A percentile compares a stretch with the other conserved stretches of the same genome.
Evolutionary conservation across 2,329 filamentous ascomycete genomes (phyloP).

Genomic region (Chaetomiaceae sp.): DNA sequence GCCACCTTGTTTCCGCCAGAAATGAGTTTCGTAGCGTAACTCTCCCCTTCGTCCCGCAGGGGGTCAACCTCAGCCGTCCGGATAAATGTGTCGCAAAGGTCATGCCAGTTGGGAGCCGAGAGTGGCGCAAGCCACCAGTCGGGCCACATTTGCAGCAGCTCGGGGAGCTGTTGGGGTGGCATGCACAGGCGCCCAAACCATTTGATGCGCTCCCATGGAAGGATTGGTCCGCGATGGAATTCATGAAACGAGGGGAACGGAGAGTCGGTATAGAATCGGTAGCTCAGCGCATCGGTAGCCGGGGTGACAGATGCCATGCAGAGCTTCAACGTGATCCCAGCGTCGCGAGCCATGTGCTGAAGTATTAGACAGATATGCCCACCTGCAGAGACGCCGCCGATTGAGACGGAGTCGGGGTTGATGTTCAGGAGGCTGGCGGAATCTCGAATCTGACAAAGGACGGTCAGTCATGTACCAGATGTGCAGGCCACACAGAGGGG

Average conservation of each 20-base stretch:
- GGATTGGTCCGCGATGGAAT: conserved; percentile 31
- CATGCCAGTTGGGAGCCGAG: conserved; percentile 30
- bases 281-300: conserved; percentile 26
- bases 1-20: conserved; percentile 34
- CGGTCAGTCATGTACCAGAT: not conserved
- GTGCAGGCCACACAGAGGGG: too few species aligned
- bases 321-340: conserved; percentile 33
- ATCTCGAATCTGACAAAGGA: conserved; percentile 24
- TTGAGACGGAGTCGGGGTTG: conserved; percentile 32
- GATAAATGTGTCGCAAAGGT: conserved; percentile 32
- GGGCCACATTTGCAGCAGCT: conserved; percentile 28
- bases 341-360: conserved; percentile 36
- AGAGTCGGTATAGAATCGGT: conserved; percentile 32
- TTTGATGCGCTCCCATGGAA: conserved; percentile 33
- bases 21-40: conserved; percentile 35
- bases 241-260: conserved; percentile 34
- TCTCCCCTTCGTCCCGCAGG: conserved; percentile 38
- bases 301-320: conserved; percentile 33
- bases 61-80: conserved; percentile 35
- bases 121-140: conserved; percentile 34
- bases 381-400: conserved; percentile 38
- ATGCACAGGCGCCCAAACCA: conserved; percentile 31
- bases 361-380: conserved; percentile 33
- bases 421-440: conserved; percentile 29
- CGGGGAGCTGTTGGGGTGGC: conserved; percentile 26